Evolutionary conservation across 345 rosid species (phyloP).

Genomic region (Jatropha curcas): DNA sequence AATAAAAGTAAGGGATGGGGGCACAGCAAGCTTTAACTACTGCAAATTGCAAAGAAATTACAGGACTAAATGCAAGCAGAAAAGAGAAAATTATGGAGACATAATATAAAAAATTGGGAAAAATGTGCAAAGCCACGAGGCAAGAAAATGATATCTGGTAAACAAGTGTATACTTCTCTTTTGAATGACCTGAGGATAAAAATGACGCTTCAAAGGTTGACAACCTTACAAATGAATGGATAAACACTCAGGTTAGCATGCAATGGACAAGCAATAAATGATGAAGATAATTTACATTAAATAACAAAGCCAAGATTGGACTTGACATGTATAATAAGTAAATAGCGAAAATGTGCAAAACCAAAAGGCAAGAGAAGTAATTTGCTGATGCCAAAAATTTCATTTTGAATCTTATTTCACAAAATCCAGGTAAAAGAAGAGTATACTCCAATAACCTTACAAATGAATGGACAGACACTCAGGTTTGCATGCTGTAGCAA

Average conservation of each 20-base stretch:
- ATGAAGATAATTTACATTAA: neutral
- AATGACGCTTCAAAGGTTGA: no score
- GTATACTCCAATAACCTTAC: neutral
- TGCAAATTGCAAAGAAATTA: neutral
- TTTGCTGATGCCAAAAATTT: constrained; percentile 4
- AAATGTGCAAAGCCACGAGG: neutral
- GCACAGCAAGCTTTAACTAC: neutral
- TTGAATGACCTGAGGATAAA: no score
- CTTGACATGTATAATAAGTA: no score
- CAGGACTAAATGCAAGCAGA: no score
- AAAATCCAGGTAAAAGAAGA: neutral
- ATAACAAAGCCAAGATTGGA: neutral
- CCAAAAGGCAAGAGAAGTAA: neutral
- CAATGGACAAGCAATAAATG: no score
- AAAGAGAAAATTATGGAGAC: neutral
- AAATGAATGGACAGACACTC: neutral
- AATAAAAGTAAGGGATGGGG: neutral
- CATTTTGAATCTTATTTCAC: neutral
- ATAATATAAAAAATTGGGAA: neutral
- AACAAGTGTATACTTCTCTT: neutral
- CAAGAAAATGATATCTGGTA: no score
- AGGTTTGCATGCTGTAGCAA: no score
- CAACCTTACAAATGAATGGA: neutral
- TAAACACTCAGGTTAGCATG: neutral
- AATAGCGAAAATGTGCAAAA: no score